These are phyloP conservation scores for Pseudonitzschia multiseries DNA, from an alignment of 108 stramenopile genomes.

Conservation along the genomic window DNA sequence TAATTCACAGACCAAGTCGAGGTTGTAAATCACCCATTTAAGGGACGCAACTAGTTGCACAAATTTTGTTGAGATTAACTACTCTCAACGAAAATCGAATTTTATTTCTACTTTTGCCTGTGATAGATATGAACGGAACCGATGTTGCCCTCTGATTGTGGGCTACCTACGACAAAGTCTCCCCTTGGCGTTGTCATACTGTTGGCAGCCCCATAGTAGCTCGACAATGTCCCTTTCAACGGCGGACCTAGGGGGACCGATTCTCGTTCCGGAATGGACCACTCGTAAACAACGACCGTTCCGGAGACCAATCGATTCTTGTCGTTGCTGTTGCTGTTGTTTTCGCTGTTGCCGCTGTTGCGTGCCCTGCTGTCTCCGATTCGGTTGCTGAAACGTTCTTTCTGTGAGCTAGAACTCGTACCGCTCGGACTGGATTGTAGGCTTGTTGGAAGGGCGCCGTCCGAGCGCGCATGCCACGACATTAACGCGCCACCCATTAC, in stretches of 20 bases:
- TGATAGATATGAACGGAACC: conserved; percentile 30
- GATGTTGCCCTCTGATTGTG: conserved; percentile 6
- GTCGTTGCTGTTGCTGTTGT: not conserved
- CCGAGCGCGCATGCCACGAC: too few species aligned
- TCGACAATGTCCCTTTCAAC: conserved; percentile 24
- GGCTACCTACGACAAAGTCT: conserved; percentile 24
- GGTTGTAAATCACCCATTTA: too few species aligned
- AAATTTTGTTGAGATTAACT: too few species aligned
- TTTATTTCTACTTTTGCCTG: not conserved
- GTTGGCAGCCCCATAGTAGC: conserved; percentile 14
- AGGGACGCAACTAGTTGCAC: too few species aligned
- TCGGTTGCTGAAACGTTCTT: too few species aligned
- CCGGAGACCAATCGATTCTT: conserved; percentile 33
- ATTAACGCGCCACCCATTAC: too few species aligned
- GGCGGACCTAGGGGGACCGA: conserved; percentile 36
- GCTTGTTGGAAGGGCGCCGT: conserved; percentile 59
- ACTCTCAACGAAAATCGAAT: too few species aligned
- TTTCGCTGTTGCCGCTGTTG: not conserved
- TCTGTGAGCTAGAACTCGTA: not conserved
- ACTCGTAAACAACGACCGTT: conserved; percentile 44
- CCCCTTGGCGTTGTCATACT: conserved; percentile 7
- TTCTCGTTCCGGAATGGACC: conserved; percentile 30
- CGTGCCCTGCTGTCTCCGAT: too few species aligned
- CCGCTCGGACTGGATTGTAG: not conserved
- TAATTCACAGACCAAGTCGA: too few species aligned